Evolutionary conservation across 2,329 filamentous ascomycete species (phyloP).

Genomic region (Penicillium glabrum): DNA sequence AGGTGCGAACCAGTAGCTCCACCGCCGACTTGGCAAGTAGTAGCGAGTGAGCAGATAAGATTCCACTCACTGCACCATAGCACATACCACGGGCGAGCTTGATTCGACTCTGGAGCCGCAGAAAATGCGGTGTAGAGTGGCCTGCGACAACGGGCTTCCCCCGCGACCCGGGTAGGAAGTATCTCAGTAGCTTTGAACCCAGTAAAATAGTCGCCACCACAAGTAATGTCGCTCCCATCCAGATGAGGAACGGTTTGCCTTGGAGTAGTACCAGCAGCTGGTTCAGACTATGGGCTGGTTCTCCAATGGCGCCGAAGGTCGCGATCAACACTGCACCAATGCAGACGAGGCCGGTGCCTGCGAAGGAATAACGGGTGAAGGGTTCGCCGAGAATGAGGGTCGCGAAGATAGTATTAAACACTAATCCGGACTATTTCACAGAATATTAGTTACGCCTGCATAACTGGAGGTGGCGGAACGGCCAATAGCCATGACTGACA

Average conservation of each 20-base stretch:
- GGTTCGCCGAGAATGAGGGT: constrained; percentile 89
- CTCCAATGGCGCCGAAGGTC: constrained; percentile 88
- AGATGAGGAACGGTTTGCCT: constrained; percentile 74
- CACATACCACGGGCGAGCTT: constrained; percentile 78
- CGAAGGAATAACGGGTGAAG: constrained; percentile 89
- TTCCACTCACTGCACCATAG: constrained; percentile 87
- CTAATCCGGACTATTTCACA: constrained; percentile 69
- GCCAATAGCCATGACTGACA: constrained; percentile 35
- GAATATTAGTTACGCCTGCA: constrained; percentile 9
- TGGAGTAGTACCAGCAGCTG: constrained; percentile 77
- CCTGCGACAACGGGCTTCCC: constrained; percentile 45
- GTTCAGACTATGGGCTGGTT: constrained; percentile 82
- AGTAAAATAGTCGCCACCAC: constrained; percentile 69
- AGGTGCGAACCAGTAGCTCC: constrained; percentile 84
- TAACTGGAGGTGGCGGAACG: background rate
- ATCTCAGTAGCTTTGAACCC: constrained; percentile 50
- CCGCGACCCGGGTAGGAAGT: constrained; percentile 33
- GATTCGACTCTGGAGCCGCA: constrained; percentile 58
- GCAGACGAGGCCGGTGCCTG: constrained; percentile 85
- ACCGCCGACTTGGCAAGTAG: constrained; percentile 95
- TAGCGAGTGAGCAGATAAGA: constrained; percentile 88
- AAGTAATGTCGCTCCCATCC: constrained; percentile 80
- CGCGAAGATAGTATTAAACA: constrained; percentile 98
- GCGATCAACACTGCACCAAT: constrained; percentile 88
- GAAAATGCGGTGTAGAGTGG: constrained; percentile 38